Conservation (phyloP, 805 yeast species). For the Candida gorgasii region DNA sequence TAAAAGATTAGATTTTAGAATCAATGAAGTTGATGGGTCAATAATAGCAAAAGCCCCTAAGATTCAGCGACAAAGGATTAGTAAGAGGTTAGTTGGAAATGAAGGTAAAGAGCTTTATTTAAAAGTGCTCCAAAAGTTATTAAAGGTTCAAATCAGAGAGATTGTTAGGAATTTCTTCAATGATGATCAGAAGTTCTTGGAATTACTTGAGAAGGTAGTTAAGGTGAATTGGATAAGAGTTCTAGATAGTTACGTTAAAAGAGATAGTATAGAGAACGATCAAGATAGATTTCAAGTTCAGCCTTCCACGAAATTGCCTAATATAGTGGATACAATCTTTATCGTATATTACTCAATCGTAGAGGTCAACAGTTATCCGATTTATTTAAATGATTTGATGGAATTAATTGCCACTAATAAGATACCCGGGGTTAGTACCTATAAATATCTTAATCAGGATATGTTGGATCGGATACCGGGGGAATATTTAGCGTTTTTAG, state of each 20-base stretch:
- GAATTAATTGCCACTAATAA: slow-evolving; percentile 40
- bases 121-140: slow-evolving; percentile 11
- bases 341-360: slow-evolving; percentile 54
- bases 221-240: slow-evolving; percentile 35
- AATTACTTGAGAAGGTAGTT: slow-evolving; percentile 21
- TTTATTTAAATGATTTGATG: slow-evolving; percentile 51
- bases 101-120: slow-evolving; percentile 12
- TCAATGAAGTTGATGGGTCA: slow-evolving; percentile 12
- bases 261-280: slow-evolving; percentile 9
- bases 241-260: slow-evolving; percentile 16
- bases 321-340: slow-evolving; percentile 31
- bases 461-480: slow-evolving; percentile 38
- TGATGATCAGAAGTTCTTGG: slow-evolving; percentile 2
- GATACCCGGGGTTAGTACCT: slow-evolving; percentile 51
- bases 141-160: slow-evolving; percentile 44
- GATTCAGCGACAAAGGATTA: slow-evolving; percentile 10
- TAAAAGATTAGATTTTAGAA: slow-evolving; percentile 49
- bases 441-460: slow-evolving; percentile 38
- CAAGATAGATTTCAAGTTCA: slow-evolving; percentile 11
- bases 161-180: slow-evolving; percentile 42
- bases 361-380: slow-evolving; percentile 46
- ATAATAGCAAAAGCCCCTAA: slow-evolving; percentile 11
- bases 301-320: slow-evolving; percentile 19
- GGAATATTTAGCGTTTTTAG: not conserved
- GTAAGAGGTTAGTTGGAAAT: slow-evolving; percentile 9